Evolutionary conservation across 164 flowering plant species (phyloP), one percentile per base, ranked within the genome.

Genomic region (Pachysandra terminalis): DNA sequence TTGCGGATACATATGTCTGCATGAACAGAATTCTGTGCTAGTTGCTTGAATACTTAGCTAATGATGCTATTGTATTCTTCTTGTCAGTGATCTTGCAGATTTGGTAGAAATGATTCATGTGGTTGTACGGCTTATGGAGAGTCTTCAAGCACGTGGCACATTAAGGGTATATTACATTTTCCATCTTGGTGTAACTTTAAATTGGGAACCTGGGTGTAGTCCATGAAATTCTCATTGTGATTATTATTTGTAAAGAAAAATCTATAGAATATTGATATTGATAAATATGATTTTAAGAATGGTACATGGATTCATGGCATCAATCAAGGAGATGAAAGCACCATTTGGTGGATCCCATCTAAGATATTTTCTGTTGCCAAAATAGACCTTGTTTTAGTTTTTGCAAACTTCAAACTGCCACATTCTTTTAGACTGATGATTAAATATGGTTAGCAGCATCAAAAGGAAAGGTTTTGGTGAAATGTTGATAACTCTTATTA

Each of bases 41-140:
- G 23, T 55, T 55, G 40, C 25, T 64, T 28, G 26, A 21, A 41
- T 67, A 13, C 68, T n/a, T 64, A 15, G 22, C 27, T 56, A 19
- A 45, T 9, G 15, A 56, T 72, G 35, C 21, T 72, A 67, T 55
- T 40, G 66, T 14, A 37, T 59, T 66, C 41, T 48, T 70, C 48
- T 74, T 63, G 19, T 67, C 86, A 96, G 98, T 78, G 91, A 93
- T 81, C 95, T 96, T 80, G 90, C 93, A 74, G 90, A 96, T 81
- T 73, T 96, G 80, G 86, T 93, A 53, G 98, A 90, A 83, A 85
- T 85, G 74, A 76, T 89, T 13, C 80, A 86, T 75, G 73, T 83
- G 45, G 66, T 91, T 69, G 59, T 96, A 54, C 78, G 78, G 73
- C 89, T 93, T 21, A 81, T 93, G 95, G 97, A 93, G 77, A 86